Conservation (phyloP, 2,329 filamentous ascomycete species). For the Sporothrix brunneoviolacea region DNA sequence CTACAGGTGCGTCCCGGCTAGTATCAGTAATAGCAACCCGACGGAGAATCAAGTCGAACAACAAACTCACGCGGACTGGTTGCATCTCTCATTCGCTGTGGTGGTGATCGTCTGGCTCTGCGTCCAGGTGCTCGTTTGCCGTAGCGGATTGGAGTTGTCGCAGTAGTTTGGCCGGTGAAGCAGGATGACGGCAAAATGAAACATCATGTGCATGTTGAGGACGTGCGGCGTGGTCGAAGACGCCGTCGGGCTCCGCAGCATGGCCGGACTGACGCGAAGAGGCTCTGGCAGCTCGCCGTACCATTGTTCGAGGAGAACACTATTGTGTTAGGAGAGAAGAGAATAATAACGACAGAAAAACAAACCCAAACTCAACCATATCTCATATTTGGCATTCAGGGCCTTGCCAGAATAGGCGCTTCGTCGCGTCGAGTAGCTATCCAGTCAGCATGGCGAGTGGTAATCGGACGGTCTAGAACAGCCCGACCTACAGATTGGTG, state of each 20-base stretch:
- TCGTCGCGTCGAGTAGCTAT: not conserved
- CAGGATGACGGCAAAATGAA: not conserved
- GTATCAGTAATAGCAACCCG: too few relatives aligned
- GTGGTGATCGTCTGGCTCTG: not conserved
- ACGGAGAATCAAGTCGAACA: too few relatives aligned
- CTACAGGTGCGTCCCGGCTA: not conserved
- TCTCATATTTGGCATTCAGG: not conserved
- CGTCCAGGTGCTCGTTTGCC: not conserved
- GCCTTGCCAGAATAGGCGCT: not conserved
- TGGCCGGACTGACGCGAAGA: not conserved
- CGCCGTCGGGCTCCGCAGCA: not conserved
- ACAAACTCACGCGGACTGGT: not conserved
- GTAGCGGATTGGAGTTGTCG: not conserved
- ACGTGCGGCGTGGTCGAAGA: not conserved
- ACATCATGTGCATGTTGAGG: constrained; percentile 1
- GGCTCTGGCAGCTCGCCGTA: not conserved
- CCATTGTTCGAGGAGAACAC: not conserved
- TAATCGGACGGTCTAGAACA: too few relatives aligned
- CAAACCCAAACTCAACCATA: not conserved
- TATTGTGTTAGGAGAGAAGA: not conserved
- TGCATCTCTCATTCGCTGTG: not conserved
- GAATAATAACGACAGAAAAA: not conserved
- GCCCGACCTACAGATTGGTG: not conserved
- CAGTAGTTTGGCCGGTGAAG: not conserved
- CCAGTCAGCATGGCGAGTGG: not conserved